Base-by-base conservation (phyloP, 2,329 filamentous ascomycete genomes). In the Myriangium duriaei region DNA sequence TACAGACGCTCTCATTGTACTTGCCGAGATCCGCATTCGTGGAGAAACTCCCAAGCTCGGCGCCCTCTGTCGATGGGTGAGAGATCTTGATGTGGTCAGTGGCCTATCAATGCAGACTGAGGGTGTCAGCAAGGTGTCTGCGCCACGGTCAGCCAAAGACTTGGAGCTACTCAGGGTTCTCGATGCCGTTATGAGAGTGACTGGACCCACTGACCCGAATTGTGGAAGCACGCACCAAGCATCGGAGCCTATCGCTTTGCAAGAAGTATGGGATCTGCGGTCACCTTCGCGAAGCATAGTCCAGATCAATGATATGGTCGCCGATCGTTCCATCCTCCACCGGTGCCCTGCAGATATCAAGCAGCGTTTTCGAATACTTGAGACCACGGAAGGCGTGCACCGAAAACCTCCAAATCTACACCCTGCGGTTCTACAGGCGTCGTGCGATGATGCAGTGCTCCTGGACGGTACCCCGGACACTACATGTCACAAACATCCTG, bases 21-120 rank as follows among this genome's bases (percentile, higher is more conserved):
- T 83, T 1, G 71, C 77, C 0, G 78, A 82, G 59, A 82, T 82
- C 78, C 67, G 70, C 18, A 74, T 82, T 12, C 63, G 77, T n/a
- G 61, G 65, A 3, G 68, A 81, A 44, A 67, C 71, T 12, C 78
- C 78, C 0, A 79, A 79, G 47, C 59, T 82, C 0, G 79, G 79
- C 13, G 76, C 78, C 1, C 57, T 82, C 5, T 81, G 77, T 53
- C 72, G 79, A 40, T 83, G 79, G 79, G 78, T 82, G 4, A 69
- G 79, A 41, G 77, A 81, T 50, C 60, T 82, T 16, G 78, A 82
- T 48, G 72, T 81, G 15, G 72, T 81, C 34, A 79, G 73, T 46
- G 76, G 76, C 2, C 58, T 81, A 5, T 74, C 74, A 3, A 72
- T 74, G 14, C 63, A 70, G 37, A 60, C 71, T 0, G 62, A 62